These are phyloP conservation scores for Ilex aquifolium DNA, from an alignment of 257 asterid genomes.

Conservation along the genomic window DNA sequence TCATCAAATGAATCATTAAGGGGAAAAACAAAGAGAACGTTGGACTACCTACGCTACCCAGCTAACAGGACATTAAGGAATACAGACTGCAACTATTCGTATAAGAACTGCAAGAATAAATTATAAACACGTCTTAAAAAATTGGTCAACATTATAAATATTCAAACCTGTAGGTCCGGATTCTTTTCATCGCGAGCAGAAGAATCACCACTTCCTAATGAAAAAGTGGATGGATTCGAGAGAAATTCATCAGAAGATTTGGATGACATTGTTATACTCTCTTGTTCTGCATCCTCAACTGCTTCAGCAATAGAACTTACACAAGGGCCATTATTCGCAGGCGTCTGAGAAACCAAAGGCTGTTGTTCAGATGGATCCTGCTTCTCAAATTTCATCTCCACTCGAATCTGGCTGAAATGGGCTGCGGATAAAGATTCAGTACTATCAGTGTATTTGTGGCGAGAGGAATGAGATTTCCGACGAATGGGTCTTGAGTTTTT, in stretches of 20 bases:
- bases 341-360: slow-evolving; percentile 19
- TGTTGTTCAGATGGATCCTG: slow-evolving; percentile 27
- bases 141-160: slow-evolving; percentile 8
- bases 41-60: too few species aligned
- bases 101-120: background rate
- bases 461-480: slow-evolving; percentile 35
- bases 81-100: slow-evolving; percentile 3
- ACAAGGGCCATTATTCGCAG: slow-evolving; percentile 19
- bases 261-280: slow-evolving; percentile 26
- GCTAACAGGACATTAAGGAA: background rate
- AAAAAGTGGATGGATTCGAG: too few species aligned
- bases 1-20: too few species aligned
- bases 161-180: slow-evolving; percentile 44
- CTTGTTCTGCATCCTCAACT: slow-evolving; percentile 27
- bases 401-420: slow-evolving; percentile 32
- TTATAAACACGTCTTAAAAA: background rate
- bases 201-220: slow-evolving; percentile 13
- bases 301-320: slow-evolving; percentile 26
- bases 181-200: slow-evolving; percentile 27
- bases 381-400: slow-evolving; percentile 31
- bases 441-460: slow-evolving; percentile 19
- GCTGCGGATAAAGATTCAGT: slow-evolving; percentile 35
- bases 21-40: too few species aligned
- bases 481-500: slow-evolving; percentile 33
- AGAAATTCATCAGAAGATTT: slow-evolving; percentile 25